phyloP scores from a whole-genome alignment of 345 rosid genomes.

The Dipteronia sinensis region DNA sequence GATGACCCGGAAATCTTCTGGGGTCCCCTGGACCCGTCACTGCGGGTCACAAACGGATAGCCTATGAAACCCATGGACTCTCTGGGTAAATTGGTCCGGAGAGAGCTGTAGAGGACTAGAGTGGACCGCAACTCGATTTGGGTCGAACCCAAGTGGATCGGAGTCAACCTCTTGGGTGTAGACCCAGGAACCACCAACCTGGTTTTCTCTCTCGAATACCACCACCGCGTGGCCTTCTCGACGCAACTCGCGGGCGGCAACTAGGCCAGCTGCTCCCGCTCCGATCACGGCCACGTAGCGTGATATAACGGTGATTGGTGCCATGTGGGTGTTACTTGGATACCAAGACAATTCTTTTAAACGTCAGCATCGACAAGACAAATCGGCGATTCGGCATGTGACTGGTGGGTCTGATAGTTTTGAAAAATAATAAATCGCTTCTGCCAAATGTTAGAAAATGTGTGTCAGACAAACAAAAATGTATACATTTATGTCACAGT shows the following conservation, averaged over 20 bases:
- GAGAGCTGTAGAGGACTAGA: slow-evolving; percentile 28
- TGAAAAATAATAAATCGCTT: no score
- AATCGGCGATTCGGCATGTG: no score
- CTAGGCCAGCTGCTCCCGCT: slow-evolving; percentile 32
- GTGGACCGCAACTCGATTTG: slow-evolving; percentile 20
- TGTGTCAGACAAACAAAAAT: no score
- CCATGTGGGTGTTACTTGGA: no score
- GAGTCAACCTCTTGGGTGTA: slow-evolving; percentile 16
- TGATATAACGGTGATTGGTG: not conserved
- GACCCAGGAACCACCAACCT: not conserved
- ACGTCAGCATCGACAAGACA: no score
- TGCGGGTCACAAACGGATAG: slow-evolving; percentile 15
- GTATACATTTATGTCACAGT: no score
- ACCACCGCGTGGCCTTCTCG: slow-evolving; percentile 35
- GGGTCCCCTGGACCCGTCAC: slow-evolving; percentile 13
- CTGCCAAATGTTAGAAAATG: no score
- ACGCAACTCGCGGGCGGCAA: slow-evolving; percentile 30
- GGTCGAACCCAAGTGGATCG: slow-evolving; percentile 30
- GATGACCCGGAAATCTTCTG: slow-evolving; percentile 43
- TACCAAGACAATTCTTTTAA: not conserved
- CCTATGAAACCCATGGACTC: slow-evolving; percentile 32
- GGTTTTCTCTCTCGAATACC: slow-evolving; percentile 27
- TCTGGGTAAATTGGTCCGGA: slow-evolving; percentile 32
- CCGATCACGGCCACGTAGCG: slow-evolving; percentile 18
- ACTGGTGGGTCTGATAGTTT: no score